Evolutionary conservation across 2,329 filamentous ascomycete genomes (phyloP).

Genomic region (Xylariales sp.): DNA sequence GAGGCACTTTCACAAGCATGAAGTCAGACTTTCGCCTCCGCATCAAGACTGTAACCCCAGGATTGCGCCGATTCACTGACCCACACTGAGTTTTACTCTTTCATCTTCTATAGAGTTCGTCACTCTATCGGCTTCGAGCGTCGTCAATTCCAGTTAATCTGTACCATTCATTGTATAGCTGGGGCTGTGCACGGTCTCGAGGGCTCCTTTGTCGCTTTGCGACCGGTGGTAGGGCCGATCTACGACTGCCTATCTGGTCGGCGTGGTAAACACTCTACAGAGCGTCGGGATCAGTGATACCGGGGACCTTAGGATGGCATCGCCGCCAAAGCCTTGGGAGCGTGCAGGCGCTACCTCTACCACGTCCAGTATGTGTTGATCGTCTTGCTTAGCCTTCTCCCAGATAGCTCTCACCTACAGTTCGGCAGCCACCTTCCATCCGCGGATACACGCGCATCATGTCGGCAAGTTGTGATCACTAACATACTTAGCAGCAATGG

Average conservation of each 20-base stretch:
- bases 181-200: too few relatives aligned
- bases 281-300: too few relatives aligned
- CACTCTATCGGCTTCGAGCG: too few relatives aligned
- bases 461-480: too few relatives aligned
- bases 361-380: constrained; percentile 15
- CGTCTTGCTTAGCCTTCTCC: background rate
- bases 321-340: constrained; percentile 98
- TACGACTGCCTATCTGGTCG: too few relatives aligned
- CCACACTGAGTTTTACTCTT: constrained; percentile 3
- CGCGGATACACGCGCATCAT: too few relatives aligned
- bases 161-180: too few relatives aligned
- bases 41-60: constrained; percentile 2
- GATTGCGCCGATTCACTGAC: background rate
- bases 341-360: constrained; percentile 59
- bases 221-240: constrained; percentile 2
- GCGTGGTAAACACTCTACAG: too few relatives aligned
- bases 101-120: too few relatives aligned
- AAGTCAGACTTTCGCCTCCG: constrained; percentile 9
- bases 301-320: constrained; percentile 59
- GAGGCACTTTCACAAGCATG: too few relatives aligned
- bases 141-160: too few relatives aligned
- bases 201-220: background rate
- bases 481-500: constrained; percentile 28
- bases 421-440: constrained; percentile 13
- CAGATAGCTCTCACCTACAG: background rate